A percentile compares a stretch with the other conserved stretches of the same genome.
phyloP scores from a whole-genome alignment of 73 alveolate species.

The Paraurostyla sp. region DNA sequence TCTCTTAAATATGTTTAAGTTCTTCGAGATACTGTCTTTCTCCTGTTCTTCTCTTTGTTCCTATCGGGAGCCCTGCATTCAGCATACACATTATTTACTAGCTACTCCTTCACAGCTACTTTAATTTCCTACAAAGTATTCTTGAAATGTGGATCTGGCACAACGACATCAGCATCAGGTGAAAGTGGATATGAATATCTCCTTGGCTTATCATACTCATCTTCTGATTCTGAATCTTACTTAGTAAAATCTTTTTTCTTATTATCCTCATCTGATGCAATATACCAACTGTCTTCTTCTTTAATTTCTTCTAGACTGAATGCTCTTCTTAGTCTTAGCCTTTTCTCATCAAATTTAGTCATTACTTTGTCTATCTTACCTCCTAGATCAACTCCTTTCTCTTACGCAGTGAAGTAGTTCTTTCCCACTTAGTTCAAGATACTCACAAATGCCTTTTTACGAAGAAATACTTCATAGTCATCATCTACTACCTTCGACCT shows the following conservation, averaged over 20 bases:
- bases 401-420: conserved; percentile 5
- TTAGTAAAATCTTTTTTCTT: not conserved
- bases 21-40: conserved; percentile 54
- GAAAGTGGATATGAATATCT: conserved; percentile 54
- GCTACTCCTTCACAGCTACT: not conserved
- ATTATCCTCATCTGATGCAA: conserved; percentile 12
- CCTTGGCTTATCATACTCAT: conserved; percentile 27
- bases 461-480: conserved; percentile 35
- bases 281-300: conserved; percentile 50
- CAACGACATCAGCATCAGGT: not conserved
- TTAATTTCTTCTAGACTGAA: conserved; percentile 16
- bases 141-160: conserved; percentile 38
- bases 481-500: conserved; percentile 27
- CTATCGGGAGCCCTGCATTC: conserved; percentile 64
- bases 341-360: conserved; percentile 36
- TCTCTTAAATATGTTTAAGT: conserved; percentile 60
- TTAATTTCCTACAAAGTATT: not conserved
- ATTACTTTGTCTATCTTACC: conserved; percentile 30
- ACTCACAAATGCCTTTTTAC: conserved; percentile 49
- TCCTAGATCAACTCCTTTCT: conserved; percentile 55
- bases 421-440: conserved; percentile 39
- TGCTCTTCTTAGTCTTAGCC: conserved; percentile 42
- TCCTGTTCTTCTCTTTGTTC: conserved; percentile 16
- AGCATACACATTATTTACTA: conserved; percentile 67
- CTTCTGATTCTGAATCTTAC: not conserved